phyloP scores from a whole-genome alignment of 2,329 filamentous ascomycete genomes.

The Pseudogymnoascus sp. region DNA sequence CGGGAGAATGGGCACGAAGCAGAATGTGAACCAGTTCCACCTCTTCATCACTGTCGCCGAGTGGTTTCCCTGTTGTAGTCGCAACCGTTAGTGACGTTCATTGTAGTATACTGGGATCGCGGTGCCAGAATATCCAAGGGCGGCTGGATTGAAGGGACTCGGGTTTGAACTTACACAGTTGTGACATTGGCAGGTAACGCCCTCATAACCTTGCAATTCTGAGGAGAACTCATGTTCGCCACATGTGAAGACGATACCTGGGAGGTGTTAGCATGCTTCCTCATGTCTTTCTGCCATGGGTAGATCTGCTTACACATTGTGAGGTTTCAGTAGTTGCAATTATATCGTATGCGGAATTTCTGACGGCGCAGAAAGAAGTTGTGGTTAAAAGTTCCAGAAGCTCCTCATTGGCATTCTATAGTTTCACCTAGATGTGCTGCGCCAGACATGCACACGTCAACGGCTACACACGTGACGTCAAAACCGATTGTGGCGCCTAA shows the following conservation, averaged over 20 bases:
- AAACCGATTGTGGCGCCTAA: not conserved
- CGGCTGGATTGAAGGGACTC: not conserved
- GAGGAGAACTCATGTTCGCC: slow-evolving; percentile 25
- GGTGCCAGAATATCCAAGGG: not conserved
- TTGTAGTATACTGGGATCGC: not conserved
- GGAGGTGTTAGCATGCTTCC: not conserved
- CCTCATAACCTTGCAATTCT: slow-evolving; percentile 47
- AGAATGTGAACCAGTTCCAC: slow-evolving; percentile 71
- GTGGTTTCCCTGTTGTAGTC: slow-evolving; percentile 45
- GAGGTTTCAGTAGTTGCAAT: not conserved
- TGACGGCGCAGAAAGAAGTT: not conserved
- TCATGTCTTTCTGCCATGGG: not conserved
- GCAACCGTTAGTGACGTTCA: not conserved
- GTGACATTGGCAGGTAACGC: slow-evolving; percentile 53
- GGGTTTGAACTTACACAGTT: slow-evolving; percentile 41
- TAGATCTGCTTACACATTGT: slow-evolving; percentile 16
- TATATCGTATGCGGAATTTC: not conserved
- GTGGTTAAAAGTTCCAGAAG: not conserved
- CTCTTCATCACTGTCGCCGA: slow-evolving; percentile 52
- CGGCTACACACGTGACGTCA: not conserved
- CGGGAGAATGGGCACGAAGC: slow-evolving; percentile 68
- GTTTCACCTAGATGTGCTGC: not conserved
- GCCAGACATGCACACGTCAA: not conserved
- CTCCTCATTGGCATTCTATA: not conserved
- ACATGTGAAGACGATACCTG: slow-evolving; percentile 27